Conservation (phyloP, 2,329 filamentous ascomycete species). For the Colletotrichum costaricense region DNA sequence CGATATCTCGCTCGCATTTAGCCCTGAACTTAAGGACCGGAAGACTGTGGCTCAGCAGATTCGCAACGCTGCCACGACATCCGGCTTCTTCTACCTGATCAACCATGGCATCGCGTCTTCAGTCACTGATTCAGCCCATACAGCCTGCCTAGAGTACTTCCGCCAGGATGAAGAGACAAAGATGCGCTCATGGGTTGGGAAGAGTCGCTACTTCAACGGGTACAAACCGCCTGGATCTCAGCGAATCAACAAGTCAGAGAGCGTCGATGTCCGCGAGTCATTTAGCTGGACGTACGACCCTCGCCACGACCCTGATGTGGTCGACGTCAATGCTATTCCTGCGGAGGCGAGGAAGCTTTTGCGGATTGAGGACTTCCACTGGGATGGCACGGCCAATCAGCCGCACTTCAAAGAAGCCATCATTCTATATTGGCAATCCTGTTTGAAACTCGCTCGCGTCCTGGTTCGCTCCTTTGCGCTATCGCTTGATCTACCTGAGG, state of each 20-base stretch:
- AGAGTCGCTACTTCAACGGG: constrained; percentile 59
- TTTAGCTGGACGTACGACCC: constrained; percentile 65
- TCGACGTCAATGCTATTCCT: constrained; percentile 54
- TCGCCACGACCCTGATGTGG: constrained; percentile 59
- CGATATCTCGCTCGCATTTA: constrained; percentile 57
- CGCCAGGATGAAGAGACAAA: constrained; percentile 57
- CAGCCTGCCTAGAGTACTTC: constrained; percentile 58
- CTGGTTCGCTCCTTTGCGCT: constrained; percentile 66
- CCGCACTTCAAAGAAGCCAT: constrained; percentile 60
- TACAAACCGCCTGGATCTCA: constrained; percentile 55
- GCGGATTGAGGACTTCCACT: constrained; percentile 62
- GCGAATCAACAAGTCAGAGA: constrained; percentile 62
- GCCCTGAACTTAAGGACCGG: constrained; percentile 47
- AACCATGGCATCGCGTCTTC: constrained; percentile 58
- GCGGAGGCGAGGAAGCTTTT: constrained; percentile 54
- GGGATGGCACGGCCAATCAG: constrained; percentile 60
- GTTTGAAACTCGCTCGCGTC: constrained; percentile 61
- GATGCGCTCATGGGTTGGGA: constrained; percentile 46
- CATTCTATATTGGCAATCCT: constrained; percentile 59
- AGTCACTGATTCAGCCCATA: constrained; percentile 44
- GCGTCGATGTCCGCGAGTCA: constrained; percentile 62
- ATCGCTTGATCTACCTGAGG: constrained; percentile 63
- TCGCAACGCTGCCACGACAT: constrained; percentile 58
- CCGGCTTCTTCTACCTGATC: constrained; percentile 66
- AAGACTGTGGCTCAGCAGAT: constrained; percentile 54